Base-by-base conservation (phyloP, 192 early-diverging fungal species). In the Entophlyctis luteolus region DNA sequence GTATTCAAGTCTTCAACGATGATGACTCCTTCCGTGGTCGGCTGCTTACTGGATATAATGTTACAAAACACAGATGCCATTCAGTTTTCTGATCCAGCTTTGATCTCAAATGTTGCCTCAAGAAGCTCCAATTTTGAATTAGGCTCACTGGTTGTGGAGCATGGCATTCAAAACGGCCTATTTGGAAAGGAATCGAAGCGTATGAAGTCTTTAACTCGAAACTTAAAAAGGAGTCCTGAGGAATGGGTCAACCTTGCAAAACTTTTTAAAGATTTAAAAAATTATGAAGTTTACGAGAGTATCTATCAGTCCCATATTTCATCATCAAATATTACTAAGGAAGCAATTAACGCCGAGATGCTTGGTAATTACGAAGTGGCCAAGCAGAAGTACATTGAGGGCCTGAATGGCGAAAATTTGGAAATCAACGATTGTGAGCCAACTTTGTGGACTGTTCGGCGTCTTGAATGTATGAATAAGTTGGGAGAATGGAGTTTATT, bases 401-500 rank as follows among this genome's bases (percentile, higher is more conserved):
- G 62, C 16, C 28, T 72, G 28, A 16, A 6, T 2, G 32, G 46
- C 23, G 52, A 55, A 20, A 28, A 10, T 20, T n/a, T 34, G 0
- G 58, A 70, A 14, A 58, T 36, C 12, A 62, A 8, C 4, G 49
- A 62, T n/a, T 29, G 36, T 10, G 68, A 72, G 42, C 34, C 39
- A 29, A 32, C 37, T 16, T 48, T 73, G 10, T 73, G 71, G 71
- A 42, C 32, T 53, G 56, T 35, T 28, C 34, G 35, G 50, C 50
- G 65, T 27, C 46, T 88, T 25, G 77, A 82, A 54, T 89, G 88
- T 59, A 66, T 86, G 56, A 80, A 83, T 39, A 75, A 86, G 23
- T 74, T 91, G 32, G 82, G 79, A 3, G 65, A 83, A 39, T 91
- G 88, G 87, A 84, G 87, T 53, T 71, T 75, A 6, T 60, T 90